Base-by-base conservation (phyloP, 345 rosid species). In the Hibiscus tridactylites region DNA sequence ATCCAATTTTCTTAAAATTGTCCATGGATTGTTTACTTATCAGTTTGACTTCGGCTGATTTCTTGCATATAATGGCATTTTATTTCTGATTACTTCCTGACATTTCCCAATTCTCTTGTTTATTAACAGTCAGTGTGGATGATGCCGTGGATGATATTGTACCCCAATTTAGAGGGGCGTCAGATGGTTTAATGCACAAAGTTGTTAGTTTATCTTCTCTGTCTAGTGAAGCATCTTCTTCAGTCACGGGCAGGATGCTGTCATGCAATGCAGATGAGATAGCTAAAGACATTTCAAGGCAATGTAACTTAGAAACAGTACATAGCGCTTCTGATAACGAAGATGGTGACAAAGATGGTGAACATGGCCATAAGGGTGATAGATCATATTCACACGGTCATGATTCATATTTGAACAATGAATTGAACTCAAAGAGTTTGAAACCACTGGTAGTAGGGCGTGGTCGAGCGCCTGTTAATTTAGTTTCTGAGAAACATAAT, bases 121-220 rank as follows among this genome's bases (percentile, higher is more conserved):
- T 33, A 12, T 63, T 76, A 67, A 71, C 89, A 96, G 98, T 96
- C 72, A 91, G 87, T 79, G 98, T 96, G 73, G 99, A 96, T 78
- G 99, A 91, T 91, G 98, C 98, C 12, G 83, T 96, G 81, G 99
- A 96, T 73, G 99, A 96, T 81, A 86, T 96, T 74, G 91, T 92
- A 74, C 96, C 95, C 58, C 98, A 91, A 73, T 79, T 91, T 78
- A 91, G 86, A 85, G 99, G 95, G 72, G 97, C 87, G 77, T 96
- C 99, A 31, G 97, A 75, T 87, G 98, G 98, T 74, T 85, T 90
- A 68, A 89, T 89, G 87, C 88, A 88, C 72, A 90, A 86, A 77
- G 96, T 88, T 82, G 91, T 80, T 39, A 88, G 88, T 75, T 64
- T 91, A 44, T 75, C 90, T 64, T 79, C 87, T 29, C 80, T 78